A percentile compares a stretch with the other conserved stretches of the same genome.
These are phyloP conservation scores for Aphanomyces invadans DNA, from an alignment of 352 stramenopile species.

Conservation along the genomic window DNA sequence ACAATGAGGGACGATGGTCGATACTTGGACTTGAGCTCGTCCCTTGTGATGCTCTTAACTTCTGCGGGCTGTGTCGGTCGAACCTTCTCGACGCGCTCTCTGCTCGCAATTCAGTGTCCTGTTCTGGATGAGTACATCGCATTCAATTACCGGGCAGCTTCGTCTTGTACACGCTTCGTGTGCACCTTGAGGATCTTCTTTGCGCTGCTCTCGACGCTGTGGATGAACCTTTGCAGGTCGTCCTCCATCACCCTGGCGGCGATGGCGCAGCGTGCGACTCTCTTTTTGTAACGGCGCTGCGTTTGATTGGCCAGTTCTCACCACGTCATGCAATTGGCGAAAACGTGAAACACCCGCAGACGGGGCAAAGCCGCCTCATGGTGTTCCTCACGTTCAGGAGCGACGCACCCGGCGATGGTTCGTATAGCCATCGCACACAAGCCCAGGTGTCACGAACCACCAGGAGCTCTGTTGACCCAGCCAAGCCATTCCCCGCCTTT, in stretches of 20 bases:
- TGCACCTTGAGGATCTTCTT: constrained; percentile 77
- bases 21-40: constrained; percentile 56
- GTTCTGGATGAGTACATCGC: too few relatives aligned
- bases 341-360: too few relatives aligned
- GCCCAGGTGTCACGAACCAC: too few relatives aligned
- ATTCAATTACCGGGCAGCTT: constrained; percentile 38
- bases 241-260: constrained; percentile 29
- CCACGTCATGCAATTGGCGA: background rate
- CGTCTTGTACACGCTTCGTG: constrained; percentile 58
- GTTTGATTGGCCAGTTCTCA: background rate
- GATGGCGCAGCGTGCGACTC: background rate
- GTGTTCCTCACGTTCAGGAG: too few relatives aligned
- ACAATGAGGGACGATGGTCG: constrained; percentile 48
- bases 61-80: constrained; percentile 24
- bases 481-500: too few relatives aligned
- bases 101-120: too few relatives aligned
- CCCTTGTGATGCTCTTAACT: constrained; percentile 33
- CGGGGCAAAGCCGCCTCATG: too few relatives aligned
- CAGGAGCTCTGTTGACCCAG: too few relatives aligned
- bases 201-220: constrained; percentile 62
- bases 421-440: too few relatives aligned
- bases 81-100: constrained; percentile 5
- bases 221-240: constrained; percentile 72
- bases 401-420: too few relatives aligned
- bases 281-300: background rate